Evolutionary conservation across 208 protist species (phyloP), one percentile per base, ranked within the genome.

Genomic region (Leishmania lainsoni): DNA sequence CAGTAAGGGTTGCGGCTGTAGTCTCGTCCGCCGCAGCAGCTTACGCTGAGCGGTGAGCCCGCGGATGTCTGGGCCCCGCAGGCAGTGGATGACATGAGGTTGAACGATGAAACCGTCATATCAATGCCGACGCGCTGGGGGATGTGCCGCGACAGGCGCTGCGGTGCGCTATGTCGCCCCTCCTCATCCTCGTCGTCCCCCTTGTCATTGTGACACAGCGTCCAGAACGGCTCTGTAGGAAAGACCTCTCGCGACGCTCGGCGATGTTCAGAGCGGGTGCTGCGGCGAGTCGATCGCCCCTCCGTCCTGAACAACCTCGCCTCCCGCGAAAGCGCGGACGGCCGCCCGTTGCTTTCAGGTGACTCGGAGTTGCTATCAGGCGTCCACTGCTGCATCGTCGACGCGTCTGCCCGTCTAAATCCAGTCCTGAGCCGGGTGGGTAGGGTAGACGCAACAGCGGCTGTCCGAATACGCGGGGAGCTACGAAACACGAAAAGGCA

Each of bases 121-220:
- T 97, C 90, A 82, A 93, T 91, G 45, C 90, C 91, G n/a, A 89
- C 89, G 2, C 94, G 91, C 74, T 95, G 92, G 0, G 94, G 94
- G 29, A 97, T 97, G 86, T 97, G 94, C 5, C 94, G 86, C 6
- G 92, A 96, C 35, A 97, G 87, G 9, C 94, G 94, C 73, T 89
- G 76, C 80, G 69, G 72, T 0, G 49, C 82, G 65, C 82, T 82
- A 61, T 73, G 83, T 17, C 86, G 88, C 4, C 85, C 78, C 26
- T 89, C 86, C n/a, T 84, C 81, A 1, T 93, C 88, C 16, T 84
- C 90, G 17, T 87, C 87, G 9, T 75, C 81, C 10, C 58, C 35
- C 17, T 54, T 56, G 17, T 68, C 49, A 29, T 0, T 26, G 29
- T 32, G 63, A 20, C 14, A 17, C 3, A 59, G 76, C 1, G 59